Conservation (phyloP, 2,329 filamentous ascomycete species). For the Cladosporium sp. region DNA sequence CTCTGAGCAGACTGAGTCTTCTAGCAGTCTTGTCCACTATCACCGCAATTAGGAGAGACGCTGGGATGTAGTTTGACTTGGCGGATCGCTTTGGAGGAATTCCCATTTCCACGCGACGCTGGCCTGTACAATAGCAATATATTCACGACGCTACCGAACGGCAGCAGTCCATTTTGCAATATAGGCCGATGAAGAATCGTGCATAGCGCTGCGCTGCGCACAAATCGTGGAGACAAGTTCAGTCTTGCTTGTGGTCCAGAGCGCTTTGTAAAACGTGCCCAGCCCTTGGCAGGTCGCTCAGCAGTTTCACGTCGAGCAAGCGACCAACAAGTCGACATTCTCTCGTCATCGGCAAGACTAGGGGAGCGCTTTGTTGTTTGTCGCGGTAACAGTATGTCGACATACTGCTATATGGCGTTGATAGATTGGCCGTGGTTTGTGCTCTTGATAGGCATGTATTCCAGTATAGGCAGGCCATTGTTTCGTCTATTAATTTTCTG, state of each 20-base stretch:
- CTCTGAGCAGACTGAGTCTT: neutral
- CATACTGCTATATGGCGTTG: neutral
- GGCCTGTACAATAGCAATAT: neutral
- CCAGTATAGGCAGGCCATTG: neutral
- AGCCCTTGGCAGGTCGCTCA: slow-evolving; percentile 8
- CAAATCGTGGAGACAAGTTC: neutral
- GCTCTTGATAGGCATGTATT: neutral
- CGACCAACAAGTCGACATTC: neutral
- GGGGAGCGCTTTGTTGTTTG: neutral
- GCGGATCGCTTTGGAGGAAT: neutral
- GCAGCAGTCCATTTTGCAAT: slow-evolving; percentile 4
- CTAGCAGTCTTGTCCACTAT: neutral
- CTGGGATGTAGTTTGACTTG: slow-evolving; percentile 5
- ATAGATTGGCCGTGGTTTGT: neutral
- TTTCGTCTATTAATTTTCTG: neutral
- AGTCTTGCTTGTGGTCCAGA: slow-evolving; percentile 3
- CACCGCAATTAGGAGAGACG: neutral
- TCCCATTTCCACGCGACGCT: neutral
- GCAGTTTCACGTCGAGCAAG: slow-evolving; percentile 14
- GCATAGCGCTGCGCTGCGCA: neutral
- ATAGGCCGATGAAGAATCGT: neutral
- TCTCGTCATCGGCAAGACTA: neutral
- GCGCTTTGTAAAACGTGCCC: slow-evolving; percentile 16
- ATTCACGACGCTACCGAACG: neutral
- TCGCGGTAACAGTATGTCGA: neutral